Evolutionary conservation across 768 basidiomycete species (phyloP).

Genomic region (Suillus fuscotomentosus): DNA sequence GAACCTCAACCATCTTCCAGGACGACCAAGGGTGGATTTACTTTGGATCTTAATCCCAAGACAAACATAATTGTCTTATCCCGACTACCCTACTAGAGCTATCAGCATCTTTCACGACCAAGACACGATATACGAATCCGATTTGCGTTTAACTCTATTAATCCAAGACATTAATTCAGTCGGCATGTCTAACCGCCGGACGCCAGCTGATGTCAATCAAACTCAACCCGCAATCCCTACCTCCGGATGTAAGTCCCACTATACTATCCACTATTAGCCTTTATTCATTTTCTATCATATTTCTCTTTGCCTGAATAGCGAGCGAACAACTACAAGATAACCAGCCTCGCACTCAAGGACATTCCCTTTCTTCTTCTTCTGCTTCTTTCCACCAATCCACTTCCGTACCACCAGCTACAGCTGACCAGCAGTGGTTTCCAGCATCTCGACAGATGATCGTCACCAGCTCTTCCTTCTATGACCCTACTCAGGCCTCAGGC

Average conservation of each 20-base stretch:
- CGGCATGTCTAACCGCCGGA: conserved; percentile 24
- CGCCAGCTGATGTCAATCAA: conserved; percentile 12
- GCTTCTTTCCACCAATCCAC: conserved; percentile 5
- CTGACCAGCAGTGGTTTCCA: conserved; percentile 1
- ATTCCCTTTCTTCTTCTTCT: conserved; percentile 2
- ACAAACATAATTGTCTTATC: neutral
- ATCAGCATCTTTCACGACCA: neutral
- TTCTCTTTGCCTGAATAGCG: neutral
- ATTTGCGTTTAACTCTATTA: neutral
- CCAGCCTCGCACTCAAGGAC: neutral
- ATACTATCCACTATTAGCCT: neutral
- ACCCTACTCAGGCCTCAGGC: conserved; percentile 38
- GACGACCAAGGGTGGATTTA: neutral
- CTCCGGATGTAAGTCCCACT: conserved; percentile 26
- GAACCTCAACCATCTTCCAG: neutral
- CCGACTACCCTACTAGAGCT: neutral
- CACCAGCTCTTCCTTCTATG: conserved; percentile 53
- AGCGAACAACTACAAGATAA: conserved; percentile 5
- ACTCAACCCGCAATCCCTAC: conserved; percentile 11
- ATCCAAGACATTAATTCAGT: neutral
- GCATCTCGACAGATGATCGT: conserved; percentile 45
- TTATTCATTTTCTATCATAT: neutral
- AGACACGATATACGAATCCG: neutral
- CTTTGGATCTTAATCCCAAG: conserved; percentile 5
- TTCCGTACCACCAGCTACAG: neutral